A percentile compares a stretch with the other conserved stretches of the same genome.
phyloP scores from a whole-genome alignment of 225 moss, liverwort and hornwort genomes.

The Rhytidiadelphus loreus region DNA sequence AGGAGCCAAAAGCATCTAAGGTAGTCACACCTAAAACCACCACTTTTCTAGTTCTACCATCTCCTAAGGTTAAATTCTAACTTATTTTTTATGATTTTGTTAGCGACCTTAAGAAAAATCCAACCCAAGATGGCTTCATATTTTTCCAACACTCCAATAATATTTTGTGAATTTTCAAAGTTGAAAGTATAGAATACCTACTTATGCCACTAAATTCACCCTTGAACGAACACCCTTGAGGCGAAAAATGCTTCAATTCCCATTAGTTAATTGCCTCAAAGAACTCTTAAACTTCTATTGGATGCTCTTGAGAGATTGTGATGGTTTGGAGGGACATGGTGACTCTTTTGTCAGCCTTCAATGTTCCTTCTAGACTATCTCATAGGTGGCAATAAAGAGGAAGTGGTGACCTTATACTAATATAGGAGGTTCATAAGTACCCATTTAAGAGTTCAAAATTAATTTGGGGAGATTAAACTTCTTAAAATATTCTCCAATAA shows the following conservation, averaged over 20 bases:
- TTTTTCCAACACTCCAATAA: background rate
- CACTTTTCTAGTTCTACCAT: background rate
- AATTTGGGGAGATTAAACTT: background rate
- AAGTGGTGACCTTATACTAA: too few species aligned
- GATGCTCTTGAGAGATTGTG: background rate
- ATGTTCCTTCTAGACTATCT: background rate
- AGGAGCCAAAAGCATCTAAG: background rate
- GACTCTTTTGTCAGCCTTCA: background rate
- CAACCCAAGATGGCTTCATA: fast-evolving
- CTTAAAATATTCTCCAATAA: background rate
- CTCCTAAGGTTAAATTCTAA: background rate
- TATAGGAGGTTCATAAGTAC: fast-evolving
- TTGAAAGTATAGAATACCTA: background rate
- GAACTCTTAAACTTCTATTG: too few species aligned
- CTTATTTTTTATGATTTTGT: background rate
- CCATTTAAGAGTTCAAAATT: background rate
- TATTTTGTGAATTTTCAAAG: background rate
- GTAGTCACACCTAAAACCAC: background rate
- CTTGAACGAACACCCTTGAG: fast-evolving
- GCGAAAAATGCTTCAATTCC: background rate
- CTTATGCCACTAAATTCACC: background rate
- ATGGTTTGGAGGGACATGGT: fast-evolving
- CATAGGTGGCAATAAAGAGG: too few species aligned
- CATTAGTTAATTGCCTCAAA: background rate
- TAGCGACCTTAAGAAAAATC: background rate